Evolutionary conservation across 768 basidiomycete genomes (phyloP), one percentile per base, ranked within the genome.

Genomic region (Trametes punicea): DNA sequence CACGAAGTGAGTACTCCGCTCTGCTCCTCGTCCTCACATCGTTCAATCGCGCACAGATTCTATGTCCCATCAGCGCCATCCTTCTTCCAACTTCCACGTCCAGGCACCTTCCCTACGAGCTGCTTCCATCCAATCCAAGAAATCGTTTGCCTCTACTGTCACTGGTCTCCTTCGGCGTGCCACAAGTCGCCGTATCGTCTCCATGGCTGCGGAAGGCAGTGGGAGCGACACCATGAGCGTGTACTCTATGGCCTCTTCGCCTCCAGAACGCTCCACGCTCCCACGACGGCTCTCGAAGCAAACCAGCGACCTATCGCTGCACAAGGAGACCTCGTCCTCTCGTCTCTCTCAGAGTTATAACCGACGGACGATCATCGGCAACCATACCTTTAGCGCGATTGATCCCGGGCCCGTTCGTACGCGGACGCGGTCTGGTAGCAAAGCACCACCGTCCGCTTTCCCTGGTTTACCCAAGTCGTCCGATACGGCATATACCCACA

Each of bases 301-400:
- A 65, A 70, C 77, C 38, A 82, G 81, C 66, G 70, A 72, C 63
- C 68, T 78, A 23, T 80, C 78, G 46, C 63, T 85, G 44, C 74
- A 63, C 42, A 78, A 77, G 1, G 77, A 77, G 5, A 65, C 69
- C 13, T 78, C 79, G 33, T 67, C 67, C 23, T 73, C 74, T 25
- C 70, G 69, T 7, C 76, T 74, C 4, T 61, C 55, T 6, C 57
- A 55, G n/a, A 56, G 46, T 9, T 45, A 48, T 48, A 36, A 33
- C 20, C 58, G 47, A 23, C 20, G 52, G 18, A 63, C 53, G 16
- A 27, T 59, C 18, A 49, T 59, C 9, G 53, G 53, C 34, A 40
- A 33, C 41, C 59, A 60, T 26, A 60, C 51, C 10, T 60, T 53
- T 40, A 49, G 42, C 33, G 59, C 55, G 10, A 50, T 55, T 16